Evolutionary conservation across 2,329 filamentous ascomycete species (phyloP), one percentile per base, ranked within the genome.

Genomic region (Periconia macrospinosa): DNA sequence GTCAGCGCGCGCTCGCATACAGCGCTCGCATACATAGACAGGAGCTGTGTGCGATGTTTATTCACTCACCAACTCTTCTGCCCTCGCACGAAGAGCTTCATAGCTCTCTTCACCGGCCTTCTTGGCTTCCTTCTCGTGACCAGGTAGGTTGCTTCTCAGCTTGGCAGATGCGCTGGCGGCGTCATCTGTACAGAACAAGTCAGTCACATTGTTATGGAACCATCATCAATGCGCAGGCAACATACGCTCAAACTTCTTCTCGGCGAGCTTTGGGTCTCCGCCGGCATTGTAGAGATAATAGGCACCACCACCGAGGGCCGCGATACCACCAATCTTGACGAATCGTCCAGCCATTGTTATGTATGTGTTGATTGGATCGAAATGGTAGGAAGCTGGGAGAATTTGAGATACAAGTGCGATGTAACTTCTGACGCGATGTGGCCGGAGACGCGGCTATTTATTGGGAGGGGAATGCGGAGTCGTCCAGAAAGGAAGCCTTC

Each of bases 231-330:
- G 51, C 20, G 44, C 37, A 1, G 14, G 45, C 13, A 41, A 78
- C 86, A 44, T 78, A 96, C 93, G 84, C 80, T 96, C 90, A 63
- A 90, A 83, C 75, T 94, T 82, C 81, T 93, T 90, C 82, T 92
- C 86, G n/a, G 92, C 93, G 47, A 83, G 86, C 75, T 89, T 90
- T 48, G 91, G 82, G 73, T 86, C 84, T 53, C 93, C 92, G 57
- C 93, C 93, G 15, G 92, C 89, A 48, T 78, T 82, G 81, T 96
- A 99, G 58, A 97, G 83, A 80, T 97, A 97, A 82, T 96, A 97
- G 60, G 84, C 86, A 55, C 81, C 83, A 62, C 86, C 76, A 65
- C 87, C 88, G 65, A 88, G 69, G 64, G 79, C 68, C 41, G 73
- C 68, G 51, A 76, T 61, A 57, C 73, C 59, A 58, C 70, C 73